These are phyloP conservation scores for Aspergillus hortae DNA, from an alignment of 2,329 filamentous ascomycete genomes.

Conservation along the genomic window DNA sequence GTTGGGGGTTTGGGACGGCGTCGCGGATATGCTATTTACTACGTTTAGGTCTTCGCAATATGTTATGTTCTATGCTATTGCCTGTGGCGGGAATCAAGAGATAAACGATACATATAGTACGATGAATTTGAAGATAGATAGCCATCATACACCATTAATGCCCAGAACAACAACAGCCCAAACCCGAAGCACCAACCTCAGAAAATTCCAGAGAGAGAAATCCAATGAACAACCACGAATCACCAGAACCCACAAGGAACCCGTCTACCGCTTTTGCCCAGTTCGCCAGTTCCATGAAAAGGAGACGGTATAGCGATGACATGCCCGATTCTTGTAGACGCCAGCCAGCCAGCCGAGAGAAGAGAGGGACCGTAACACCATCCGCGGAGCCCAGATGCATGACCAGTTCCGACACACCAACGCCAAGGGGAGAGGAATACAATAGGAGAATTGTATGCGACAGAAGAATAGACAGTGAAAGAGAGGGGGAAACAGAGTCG, in stretches of 20 bases:
- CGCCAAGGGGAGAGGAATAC: not conserved
- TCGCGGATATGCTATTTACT: too few species aligned
- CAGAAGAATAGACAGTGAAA: constrained; percentile 2
- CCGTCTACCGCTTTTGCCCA: constrained; percentile 12
- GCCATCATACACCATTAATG: constrained; percentile 3
- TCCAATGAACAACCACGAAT: not conserved
- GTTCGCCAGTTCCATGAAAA: constrained; percentile 7
- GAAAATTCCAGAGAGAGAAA: not conserved
- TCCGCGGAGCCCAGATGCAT: constrained; percentile 1
- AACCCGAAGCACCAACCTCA: not conserved
- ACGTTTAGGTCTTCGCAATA: too few species aligned
- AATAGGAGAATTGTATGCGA: not conserved
- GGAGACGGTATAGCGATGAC: not conserved
- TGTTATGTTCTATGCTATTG: too few species aligned
- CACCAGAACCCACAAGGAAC: constrained; percentile 2
- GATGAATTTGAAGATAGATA: not conserved
- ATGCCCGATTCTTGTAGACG: constrained; percentile 1
- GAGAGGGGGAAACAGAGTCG: not conserved
- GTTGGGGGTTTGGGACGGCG: too few species aligned
- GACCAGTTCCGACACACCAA: constrained; percentile 1
- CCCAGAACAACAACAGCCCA: not conserved
- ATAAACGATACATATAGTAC: not conserved
- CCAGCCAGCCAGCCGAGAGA: not conserved
- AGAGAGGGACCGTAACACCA: not conserved
- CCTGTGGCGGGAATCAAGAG: not conserved